These are phyloP conservation scores for Pulicaria dysenterica DNA, from an alignment of 129 eudicot species.

Conservation along the genomic window DNA sequence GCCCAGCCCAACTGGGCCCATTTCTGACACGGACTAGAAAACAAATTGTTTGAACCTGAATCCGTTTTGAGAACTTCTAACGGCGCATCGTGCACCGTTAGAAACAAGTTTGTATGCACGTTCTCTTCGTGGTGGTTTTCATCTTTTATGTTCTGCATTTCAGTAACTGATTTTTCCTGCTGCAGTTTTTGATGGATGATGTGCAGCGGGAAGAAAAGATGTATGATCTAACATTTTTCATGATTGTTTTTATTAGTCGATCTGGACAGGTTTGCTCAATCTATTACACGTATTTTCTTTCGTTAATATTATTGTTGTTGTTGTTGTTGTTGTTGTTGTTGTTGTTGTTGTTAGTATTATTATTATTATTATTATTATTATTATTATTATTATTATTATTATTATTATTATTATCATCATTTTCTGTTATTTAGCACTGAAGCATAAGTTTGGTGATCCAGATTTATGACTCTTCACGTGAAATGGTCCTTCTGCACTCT, in stretches of 20 bases:
- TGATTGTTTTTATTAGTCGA: slow-evolving; percentile 42
- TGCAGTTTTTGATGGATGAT: slow-evolving; percentile 71
- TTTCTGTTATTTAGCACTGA: slow-evolving; percentile 6
- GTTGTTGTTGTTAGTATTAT: no score
- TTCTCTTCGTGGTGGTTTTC: neutral
- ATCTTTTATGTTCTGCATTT: slow-evolving; percentile 2
- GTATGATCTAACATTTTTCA: slow-evolving; percentile 57
- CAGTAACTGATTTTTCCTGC: slow-evolving; percentile 22
- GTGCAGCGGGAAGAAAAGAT: slow-evolving; percentile 43
- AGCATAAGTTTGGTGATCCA: slow-evolving; percentile 30
- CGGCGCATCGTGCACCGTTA: neutral
- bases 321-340: no score
- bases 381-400: neutral
- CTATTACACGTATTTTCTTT: neutral
- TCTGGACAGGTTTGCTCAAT: slow-evolving; percentile 51
- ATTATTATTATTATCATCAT: neutral
- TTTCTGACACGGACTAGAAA: neutral
- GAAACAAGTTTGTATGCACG: neutral
- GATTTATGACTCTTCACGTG: slow-evolving; percentile 43
- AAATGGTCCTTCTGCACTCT: slow-evolving; percentile 49
- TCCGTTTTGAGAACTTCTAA: neutral
- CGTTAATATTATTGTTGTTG: neutral
- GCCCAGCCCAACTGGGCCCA: neutral
- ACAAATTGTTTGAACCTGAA: neutral
- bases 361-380: no score